Base-by-base conservation (phyloP, 2,329 filamentous ascomycete species). In the Hymenoscyphus fraxineus region DNA sequence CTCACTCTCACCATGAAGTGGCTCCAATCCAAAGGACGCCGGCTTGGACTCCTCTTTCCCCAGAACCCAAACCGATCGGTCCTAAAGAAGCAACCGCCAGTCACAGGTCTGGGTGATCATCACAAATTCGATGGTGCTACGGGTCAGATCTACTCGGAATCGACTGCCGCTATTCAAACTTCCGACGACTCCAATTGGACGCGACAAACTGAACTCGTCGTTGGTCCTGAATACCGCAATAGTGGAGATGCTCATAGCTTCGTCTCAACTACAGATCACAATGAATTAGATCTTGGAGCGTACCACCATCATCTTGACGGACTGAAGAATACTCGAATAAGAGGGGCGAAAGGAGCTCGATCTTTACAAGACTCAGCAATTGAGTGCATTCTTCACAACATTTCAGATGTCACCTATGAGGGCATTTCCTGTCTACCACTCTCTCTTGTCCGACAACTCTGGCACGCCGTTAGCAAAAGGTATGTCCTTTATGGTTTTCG, bases 111-210 rank as follows among this genome's bases (percentile, higher is more conserved):
- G 15, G 57, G 56, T 9, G 35, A 62, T 41, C 41, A 61, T 16
- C 64, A 61, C 13, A 73, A 68, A 58, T 72, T 69, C 40, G 72
- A 75, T 59, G 64, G 68, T 38, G 40, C 61, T n/a, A 69, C 73
- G 9, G 73, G 73, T 3, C 73, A 73, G 59, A 61, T 74, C 2
- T 75, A 68, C 55, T 68, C 64, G 9, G 73, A 75, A 64, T 68
- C 58, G 15, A 70, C 63, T 55, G 59, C 64, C 32, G 22, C 66
- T 13, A 66, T 71, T 16, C 63, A 67, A 31, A 63, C 44, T 32
- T 54, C 54, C 7, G 61, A 65, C 51, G 68, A 69, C 61, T 62
- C 59, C n/a, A 31, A 69, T 54, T 74, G 72, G 73, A 64, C 64
- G 32, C 64, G 63, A 22, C 60, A 62, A 56, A 59, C 56, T 7